Conservation (phyloP, 257 asterid genomes). For the Linderniella brevidens region DNA sequence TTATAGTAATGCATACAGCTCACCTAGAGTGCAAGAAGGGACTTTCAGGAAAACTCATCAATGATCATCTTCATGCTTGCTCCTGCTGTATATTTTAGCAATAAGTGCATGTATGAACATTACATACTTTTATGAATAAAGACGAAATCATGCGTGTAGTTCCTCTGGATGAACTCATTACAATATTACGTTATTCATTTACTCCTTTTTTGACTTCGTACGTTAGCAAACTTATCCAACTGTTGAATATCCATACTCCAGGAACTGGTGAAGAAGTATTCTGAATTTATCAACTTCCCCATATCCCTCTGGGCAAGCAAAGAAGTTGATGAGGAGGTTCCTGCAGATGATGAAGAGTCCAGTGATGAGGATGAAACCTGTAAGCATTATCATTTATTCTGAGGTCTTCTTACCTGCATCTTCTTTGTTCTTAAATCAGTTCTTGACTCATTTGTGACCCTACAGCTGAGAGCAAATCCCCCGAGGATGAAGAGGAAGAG, state of each 20-base stretch:
- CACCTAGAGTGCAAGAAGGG: too few species aligned
- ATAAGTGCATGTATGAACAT: too few species aligned
- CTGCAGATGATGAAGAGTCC: constrained; percentile 72
- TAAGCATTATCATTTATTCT: constrained; percentile 14
- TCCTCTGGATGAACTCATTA: too few species aligned
- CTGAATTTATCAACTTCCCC: constrained; percentile 90
- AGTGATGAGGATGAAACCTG: constrained; percentile 57
- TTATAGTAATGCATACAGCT: too few species aligned
- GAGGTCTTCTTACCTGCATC: constrained; percentile 5
- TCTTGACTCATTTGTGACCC: constrained; percentile 4
- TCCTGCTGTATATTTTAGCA: too few species aligned
- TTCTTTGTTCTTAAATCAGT: neutral
- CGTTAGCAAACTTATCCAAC: too few species aligned
- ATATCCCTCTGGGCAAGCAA: constrained; percentile 79
- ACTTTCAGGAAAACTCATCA: too few species aligned
- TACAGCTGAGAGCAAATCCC: constrained; percentile 56
- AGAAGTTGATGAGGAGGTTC: constrained; percentile 83
- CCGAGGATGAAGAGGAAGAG: constrained; percentile 62
- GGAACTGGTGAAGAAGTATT: constrained; percentile 85
- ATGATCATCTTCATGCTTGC: too few species aligned
- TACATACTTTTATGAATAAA: too few species aligned
- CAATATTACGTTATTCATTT: too few species aligned
- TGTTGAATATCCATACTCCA: constrained; percentile 6
- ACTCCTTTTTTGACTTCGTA: too few species aligned
- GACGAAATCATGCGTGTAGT: too few species aligned